Conservation (phyloP, 495 filamentous ascomycete genomes). For the Neurospora sp. region DNA sequence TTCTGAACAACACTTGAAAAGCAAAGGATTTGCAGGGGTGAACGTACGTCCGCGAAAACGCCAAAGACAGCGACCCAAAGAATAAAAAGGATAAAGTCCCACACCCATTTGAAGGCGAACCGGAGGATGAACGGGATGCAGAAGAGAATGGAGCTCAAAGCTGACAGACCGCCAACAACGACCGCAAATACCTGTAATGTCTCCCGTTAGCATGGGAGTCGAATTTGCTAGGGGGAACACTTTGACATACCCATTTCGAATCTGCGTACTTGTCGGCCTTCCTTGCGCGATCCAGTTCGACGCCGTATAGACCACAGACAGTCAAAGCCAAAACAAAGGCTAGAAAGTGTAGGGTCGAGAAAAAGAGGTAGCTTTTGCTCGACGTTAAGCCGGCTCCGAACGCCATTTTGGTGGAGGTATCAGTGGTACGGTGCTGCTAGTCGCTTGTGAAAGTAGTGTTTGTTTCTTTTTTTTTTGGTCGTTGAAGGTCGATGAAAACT, state of each 20-base stretch:
- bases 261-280: conserved; percentile 40
- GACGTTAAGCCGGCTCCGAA: conserved; percentile 18
- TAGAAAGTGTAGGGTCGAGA: conserved; percentile 50
- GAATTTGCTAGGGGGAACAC: neutral
- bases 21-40: neutral
- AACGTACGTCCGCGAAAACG: conserved; percentile 51
- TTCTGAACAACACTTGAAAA: neutral
- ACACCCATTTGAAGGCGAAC: conserved; percentile 45
- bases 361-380: conserved; percentile 29
- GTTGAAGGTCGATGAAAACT: neutral
- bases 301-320: conserved; percentile 70
- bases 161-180: conserved; percentile 50
- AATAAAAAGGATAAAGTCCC: conserved; percentile 62
- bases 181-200: conserved; percentile 53
- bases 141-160: conserved; percentile 52
- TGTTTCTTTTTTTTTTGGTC: neutral
- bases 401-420: conserved; percentile 20
- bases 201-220: neutral
- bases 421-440: neutral
- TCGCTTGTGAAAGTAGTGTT: neutral
- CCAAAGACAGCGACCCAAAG: conserved; percentile 77
- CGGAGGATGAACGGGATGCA: conserved; percentile 51
- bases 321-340: conserved; percentile 67
- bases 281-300: conserved; percentile 53
- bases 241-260: conserved; percentile 53